Conservation (phyloP, 371 early-diverging fungal species). For the Blastocladiella emersonii region DNA sequence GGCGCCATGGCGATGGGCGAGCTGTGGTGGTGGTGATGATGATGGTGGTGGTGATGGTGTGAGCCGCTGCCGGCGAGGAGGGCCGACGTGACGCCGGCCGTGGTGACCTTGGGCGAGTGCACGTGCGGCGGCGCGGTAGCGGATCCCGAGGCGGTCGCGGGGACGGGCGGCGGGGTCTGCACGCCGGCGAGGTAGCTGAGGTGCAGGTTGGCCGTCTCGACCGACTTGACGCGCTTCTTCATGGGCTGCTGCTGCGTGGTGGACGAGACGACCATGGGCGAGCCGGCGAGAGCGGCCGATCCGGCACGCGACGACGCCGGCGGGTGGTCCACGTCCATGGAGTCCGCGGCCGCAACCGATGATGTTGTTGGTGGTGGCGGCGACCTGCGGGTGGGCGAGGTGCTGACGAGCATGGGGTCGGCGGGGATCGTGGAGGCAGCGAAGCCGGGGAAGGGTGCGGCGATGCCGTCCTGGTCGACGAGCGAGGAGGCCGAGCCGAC, state of each 20-base stretch:
- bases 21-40: too few relatives aligned
- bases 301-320: too few relatives aligned
- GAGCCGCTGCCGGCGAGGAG: background rate
- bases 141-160: background rate
- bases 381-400: background rate
- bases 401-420: background rate
- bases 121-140: background rate
- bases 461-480: background rate
- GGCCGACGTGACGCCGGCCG: background rate
- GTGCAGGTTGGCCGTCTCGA: background rate
- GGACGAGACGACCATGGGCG: background rate
- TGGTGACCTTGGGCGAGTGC: background rate
- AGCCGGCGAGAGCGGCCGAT: background rate
- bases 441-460: background rate
- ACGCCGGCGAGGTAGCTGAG: too few relatives aligned
- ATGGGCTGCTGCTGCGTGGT: background rate
- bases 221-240: background rate
- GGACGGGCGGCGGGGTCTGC: background rate
- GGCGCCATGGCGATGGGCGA: background rate
- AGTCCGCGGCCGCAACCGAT: too few relatives aligned
- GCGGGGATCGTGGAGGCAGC: background rate
- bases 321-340: background rate
- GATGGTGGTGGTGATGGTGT: too few relatives aligned
- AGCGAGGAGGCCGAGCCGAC: background rate
- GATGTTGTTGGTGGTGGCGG: background rate